Evolutionary conservation across 73 alveolate genomes (phyloP), one percentile per base, ranked within the genome.

Genomic region (Paramecium sexaurelia): DNA sequence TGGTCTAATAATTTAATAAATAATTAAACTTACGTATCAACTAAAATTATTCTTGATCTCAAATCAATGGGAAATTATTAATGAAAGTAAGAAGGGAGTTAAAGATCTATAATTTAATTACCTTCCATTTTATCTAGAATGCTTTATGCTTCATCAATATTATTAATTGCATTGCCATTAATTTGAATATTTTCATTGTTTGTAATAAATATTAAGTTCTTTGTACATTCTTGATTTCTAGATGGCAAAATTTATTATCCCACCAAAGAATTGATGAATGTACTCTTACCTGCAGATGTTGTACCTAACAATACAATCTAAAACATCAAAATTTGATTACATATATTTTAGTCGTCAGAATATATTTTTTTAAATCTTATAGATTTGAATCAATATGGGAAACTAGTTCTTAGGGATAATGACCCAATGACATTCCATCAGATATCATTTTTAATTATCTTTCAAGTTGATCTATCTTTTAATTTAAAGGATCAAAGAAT

Each of bases 241-340:
- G 90, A 39, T 17, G 90, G 90, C 15, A 78, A 43, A 0, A 78
- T 37, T 78, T 78, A 13, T 41, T 37, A 13, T 1, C 75, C 90
- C 2, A 78, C 24, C 0, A 78, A 27, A 3, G 90, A 78, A 78
- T 78, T 78, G 8, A 78, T 78, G 17, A 78, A 78, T 4, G 90
- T 78, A 45, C 90, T 78, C 15, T 78, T 78, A 4, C 90, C 90
- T 19, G 75, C 40, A 29, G 90, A 78, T 40, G 90, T 41, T n/a
- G 73, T 78, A 39, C 90, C 90, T 61, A 78, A 5, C 6, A 78
- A 78, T 19, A 43, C 15, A n/a, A 71, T 71, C 55, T 71, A 71
- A 32, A 15, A 29, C 20, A 1, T 26, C 1, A 10, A 5, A 24
- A 4, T n/a, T 2, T 61, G 20, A 6, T 26, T 32, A 73, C 87